A percentile compares a stretch with the other conserved stretches of the same genome.
Conservation (phyloP, 176 grass and related monocot species). For the Carex scoparia region DNA sequence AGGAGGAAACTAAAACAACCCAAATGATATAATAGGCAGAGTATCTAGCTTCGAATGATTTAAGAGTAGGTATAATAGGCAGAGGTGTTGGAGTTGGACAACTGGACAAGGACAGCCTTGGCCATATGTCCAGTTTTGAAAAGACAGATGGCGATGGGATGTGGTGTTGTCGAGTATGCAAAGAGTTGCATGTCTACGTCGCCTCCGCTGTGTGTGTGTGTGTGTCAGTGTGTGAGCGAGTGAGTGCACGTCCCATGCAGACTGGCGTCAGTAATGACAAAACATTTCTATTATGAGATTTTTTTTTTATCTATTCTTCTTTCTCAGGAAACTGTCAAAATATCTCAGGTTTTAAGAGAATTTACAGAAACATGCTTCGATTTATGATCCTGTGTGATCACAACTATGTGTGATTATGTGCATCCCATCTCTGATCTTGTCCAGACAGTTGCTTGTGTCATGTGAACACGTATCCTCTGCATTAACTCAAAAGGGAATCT, state of each 20-base stretch:
- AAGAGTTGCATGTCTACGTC: constrained; percentile 18
- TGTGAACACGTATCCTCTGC: no score
- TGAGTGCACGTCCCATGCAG: constrained; percentile 25
- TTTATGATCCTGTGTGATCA: not conserved
- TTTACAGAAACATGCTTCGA: not conserved
- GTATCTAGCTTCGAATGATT: not conserved
- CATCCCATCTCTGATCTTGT: not conserved
- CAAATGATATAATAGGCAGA: not conserved
- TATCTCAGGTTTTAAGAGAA: not conserved
- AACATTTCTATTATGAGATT: not conserved
- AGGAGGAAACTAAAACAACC: no score
- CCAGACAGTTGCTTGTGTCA: no score
- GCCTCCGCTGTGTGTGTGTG: not conserved
- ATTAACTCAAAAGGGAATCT: no score
- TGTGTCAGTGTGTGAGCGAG: not conserved
- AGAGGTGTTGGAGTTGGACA: not conserved
- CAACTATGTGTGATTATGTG: not conserved
- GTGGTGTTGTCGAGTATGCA: constrained; percentile 11
- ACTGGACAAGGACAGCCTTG: not conserved
- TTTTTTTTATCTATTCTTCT: not conserved
- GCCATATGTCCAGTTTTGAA: not conserved
- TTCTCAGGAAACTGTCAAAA: not conserved
- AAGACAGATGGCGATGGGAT: constrained; percentile 25
- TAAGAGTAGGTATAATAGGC: constrained; percentile 16
- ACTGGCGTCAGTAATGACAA: constrained; percentile 18